Base-by-base conservation (phyloP, 108 stramenopile species). In the Skeletonema potamos region DNA sequence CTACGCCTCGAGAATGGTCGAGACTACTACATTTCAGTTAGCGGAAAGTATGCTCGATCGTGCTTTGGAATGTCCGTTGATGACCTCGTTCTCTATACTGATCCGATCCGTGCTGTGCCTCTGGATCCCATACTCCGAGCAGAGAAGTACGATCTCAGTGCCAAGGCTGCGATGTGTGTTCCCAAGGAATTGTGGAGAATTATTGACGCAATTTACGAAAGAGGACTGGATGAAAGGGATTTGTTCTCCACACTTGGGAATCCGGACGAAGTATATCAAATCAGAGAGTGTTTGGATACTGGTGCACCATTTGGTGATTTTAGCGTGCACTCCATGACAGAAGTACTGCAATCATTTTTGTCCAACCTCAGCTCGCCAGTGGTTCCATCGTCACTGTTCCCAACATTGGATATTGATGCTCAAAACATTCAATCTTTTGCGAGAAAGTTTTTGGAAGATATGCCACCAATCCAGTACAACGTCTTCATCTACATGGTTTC, bases 101-200 rank as follows among this genome's bases (percentile, higher is more conserved):
- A 95, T 58, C 97, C 97, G 12, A 92, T 97, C 33, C 89, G 92
- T 18, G 82, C 75, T n/a, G 74, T 95, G 11, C 94, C 93, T 0
- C 74, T 93, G 67, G 92, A 93, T 81, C 82, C 90, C 2, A 88
- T 93, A 67, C 72, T 84, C 70, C 84, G 91, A 8, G 89, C 88
- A 27, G 87, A 87, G 58, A 82, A 88, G 41, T 85, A 82, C 57
- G 86, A 84, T 9, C 68, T 76, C 44, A 86, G 70, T 63, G 62
- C 90, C 4, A 81, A 77, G 33, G 79, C 87, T 51, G 93, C 89
- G 13, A 80, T 97, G 63, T 90, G 91, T 64, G 85, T 99, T 34
- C 99, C 99, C 6, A 98, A 97, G 76, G 97, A 98, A 72, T 66
- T 98, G 18, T 98, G 96, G 97, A 79, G 98, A 20, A 83, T 98